Evolutionary conservation across 768 basidiomycete species (phyloP).

Genomic region (Sporobolomyces pararoseus): DNA sequence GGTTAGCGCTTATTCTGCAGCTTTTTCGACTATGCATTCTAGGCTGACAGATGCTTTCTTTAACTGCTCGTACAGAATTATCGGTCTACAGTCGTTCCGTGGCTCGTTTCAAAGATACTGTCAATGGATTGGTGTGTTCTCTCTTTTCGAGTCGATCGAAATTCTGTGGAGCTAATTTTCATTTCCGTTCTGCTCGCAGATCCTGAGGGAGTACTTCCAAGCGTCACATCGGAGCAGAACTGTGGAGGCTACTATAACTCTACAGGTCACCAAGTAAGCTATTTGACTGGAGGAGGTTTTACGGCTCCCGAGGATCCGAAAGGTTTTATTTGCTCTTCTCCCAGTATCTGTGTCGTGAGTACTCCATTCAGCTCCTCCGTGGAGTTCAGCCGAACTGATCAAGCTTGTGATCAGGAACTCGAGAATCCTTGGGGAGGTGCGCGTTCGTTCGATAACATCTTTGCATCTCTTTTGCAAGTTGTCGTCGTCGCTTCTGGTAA

Average conservation of each 20-base stretch:
- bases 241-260: slow-evolving; percentile 82
- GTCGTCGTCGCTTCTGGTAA: slow-evolving; percentile 76
- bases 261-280: slow-evolving; percentile 56
- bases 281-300: slow-evolving; percentile 52
- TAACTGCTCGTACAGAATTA: slow-evolving; percentile 58
- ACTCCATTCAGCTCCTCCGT: neutral
- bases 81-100: slow-evolving; percentile 90
- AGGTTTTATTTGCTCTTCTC: slow-evolving; percentile 84
- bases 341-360: slow-evolving; percentile 72
- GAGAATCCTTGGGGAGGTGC: slow-evolving; percentile 64
- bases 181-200: slow-evolving; percentile 32
- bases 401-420: too few relatives aligned
- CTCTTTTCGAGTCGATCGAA: too few relatives aligned
- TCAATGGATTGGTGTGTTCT: slow-evolving; percentile 43
- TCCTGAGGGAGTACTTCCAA: slow-evolving; percentile 47
- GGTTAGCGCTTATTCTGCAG: slow-evolving; percentile 54
- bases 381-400: too few relatives aligned
- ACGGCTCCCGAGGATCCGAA: slow-evolving; percentile 56
- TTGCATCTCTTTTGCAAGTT: slow-evolving; percentile 74
- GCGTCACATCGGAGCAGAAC: slow-evolving; percentile 53
- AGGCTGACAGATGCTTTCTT: too few relatives aligned
- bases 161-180: neutral
- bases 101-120: slow-evolving; percentile 65
- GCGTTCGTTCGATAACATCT: slow-evolving; percentile 84
- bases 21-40: slow-evolving; percentile 45